A percentile compares a stretch with the other conserved stretches of the same genome.
Conservation (phyloP, 306 rosid genomes). For the Pueraria montana region DNA sequence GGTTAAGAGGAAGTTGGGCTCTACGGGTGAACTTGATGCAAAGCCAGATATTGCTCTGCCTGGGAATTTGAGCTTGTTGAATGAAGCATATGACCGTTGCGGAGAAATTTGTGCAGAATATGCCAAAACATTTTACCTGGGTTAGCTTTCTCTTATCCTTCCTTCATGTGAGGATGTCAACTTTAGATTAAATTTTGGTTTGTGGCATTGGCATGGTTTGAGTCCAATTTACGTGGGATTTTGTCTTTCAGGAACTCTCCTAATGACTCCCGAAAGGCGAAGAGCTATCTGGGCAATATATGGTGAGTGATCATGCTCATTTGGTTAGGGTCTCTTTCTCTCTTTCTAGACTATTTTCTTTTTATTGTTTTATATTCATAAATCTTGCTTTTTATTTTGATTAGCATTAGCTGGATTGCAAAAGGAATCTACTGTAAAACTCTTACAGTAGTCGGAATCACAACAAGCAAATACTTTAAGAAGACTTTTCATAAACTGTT, state of each 20-base stretch:
- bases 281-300: slow-evolving; percentile 94
- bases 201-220: slow-evolving; percentile 40
- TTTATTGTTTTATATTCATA: neutral
- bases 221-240: slow-evolving; percentile 36
- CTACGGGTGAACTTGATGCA: slow-evolving; percentile 60
- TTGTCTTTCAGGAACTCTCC: slow-evolving; percentile 72
- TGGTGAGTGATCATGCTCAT: slow-evolving; percentile 63
- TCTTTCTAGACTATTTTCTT: neutral
- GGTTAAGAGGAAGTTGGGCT: slow-evolving; percentile 67
- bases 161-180: slow-evolving; percentile 54
- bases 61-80: slow-evolving; percentile 69
- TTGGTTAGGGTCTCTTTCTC: slow-evolving; percentile 33
- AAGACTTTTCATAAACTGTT: slow-evolving; percentile 3
- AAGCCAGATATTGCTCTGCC: slow-evolving; percentile 72
- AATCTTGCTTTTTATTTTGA: slow-evolving; percentile 3
- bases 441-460: neutral
- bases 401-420: neutral
- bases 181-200: slow-evolving; percentile 34
- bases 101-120: slow-evolving; percentile 72
- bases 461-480: slow-evolving; percentile 18
- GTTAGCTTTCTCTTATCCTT: slow-evolving; percentile 64
- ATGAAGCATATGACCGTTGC: slow-evolving; percentile 71
- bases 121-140: slow-evolving; percentile 72
- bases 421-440: slow-evolving; percentile 4
- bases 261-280: slow-evolving; percentile 86